These are phyloP conservation scores for Ceratopteris richardii DNA, from an alignment of 75 land plant species.

Conservation along the genomic window DNA sequence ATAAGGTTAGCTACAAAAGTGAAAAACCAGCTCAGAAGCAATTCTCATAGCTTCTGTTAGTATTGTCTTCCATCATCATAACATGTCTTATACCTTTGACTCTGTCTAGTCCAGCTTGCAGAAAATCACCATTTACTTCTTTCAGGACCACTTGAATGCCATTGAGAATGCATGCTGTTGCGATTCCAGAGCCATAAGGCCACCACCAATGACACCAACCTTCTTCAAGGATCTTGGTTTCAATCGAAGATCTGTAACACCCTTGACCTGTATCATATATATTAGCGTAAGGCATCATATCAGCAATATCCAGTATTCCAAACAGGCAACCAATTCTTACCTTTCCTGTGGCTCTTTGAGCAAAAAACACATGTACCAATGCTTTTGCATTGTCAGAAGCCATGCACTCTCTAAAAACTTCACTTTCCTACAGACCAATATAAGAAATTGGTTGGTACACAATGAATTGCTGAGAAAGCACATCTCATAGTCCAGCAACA, in stretches of 20 bases:
- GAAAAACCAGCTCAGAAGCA: too few relatives aligned
- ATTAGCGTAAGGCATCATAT: too few relatives aligned
- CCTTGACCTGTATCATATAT: slow-evolving; percentile 93
- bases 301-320: too few relatives aligned
- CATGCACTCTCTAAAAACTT: too few relatives aligned
- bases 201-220: slow-evolving; percentile 95
- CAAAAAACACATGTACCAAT: slow-evolving; percentile 78
- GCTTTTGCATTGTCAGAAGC: too few relatives aligned
- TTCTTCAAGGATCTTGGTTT: slow-evolving; percentile 62
- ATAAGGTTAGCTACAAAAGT: slow-evolving; percentile 67
- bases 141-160: slow-evolving; percentile 64
- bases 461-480: too few relatives aligned
- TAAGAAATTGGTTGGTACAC: too few relatives aligned
- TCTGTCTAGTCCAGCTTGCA: slow-evolving; percentile 60
- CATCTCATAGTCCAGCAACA: too few relatives aligned
- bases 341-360: slow-evolving; percentile 79
- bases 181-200: slow-evolving; percentile 97
- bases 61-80: too few relatives aligned
- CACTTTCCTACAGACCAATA: too few relatives aligned
- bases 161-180: slow-evolving; percentile 69
- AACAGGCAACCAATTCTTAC: too few relatives aligned
- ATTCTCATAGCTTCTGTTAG: too few relatives aligned
- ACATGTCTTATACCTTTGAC: slow-evolving; percentile 46
- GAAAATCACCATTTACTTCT: slow-evolving; percentile 66
- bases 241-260: slow-evolving; percentile 79